These are phyloP conservation scores for Heliamphora pulchella DNA, from an alignment of 179 eudicot species.

Conservation along the genomic window DNA sequence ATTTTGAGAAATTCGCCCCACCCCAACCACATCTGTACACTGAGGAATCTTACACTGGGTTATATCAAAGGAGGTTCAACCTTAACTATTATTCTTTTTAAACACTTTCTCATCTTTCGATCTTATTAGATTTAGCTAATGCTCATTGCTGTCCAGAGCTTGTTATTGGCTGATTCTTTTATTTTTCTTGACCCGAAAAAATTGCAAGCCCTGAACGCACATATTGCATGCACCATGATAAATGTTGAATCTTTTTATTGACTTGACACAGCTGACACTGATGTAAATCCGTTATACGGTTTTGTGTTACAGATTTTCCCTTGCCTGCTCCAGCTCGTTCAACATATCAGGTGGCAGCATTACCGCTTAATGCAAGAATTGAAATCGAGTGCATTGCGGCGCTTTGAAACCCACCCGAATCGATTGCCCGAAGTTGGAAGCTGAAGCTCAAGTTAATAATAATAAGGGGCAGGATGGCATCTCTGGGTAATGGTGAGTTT, in stretches of 20 bases:
- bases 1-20: no score
- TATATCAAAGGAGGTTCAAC: background rate
- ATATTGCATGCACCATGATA: no score
- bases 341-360: slow-evolving; percentile 89
- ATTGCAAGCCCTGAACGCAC: background rate
- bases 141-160: background rate
- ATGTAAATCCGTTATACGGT: background rate
- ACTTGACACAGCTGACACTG: background rate
- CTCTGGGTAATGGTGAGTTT: background rate
- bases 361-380: slow-evolving; percentile 79
- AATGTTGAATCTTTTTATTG: no score
- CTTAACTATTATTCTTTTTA: background rate
- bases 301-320: slow-evolving; percentile 62
- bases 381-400: slow-evolving; percentile 95
- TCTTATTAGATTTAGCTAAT: background rate
- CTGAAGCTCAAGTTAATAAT: background rate
- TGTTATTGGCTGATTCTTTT: background rate
- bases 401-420: slow-evolving; percentile 19
- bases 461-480: background rate
- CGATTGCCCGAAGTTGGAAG: background rate
- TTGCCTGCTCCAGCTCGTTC: slow-evolving; percentile 91
- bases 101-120: background rate
- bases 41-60: background rate
- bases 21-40: no score
- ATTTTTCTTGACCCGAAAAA: background rate